Evolutionary conservation across 2,329 filamentous ascomycete genomes (phyloP).

Genomic region (Colletotrichum salicis): DNA sequence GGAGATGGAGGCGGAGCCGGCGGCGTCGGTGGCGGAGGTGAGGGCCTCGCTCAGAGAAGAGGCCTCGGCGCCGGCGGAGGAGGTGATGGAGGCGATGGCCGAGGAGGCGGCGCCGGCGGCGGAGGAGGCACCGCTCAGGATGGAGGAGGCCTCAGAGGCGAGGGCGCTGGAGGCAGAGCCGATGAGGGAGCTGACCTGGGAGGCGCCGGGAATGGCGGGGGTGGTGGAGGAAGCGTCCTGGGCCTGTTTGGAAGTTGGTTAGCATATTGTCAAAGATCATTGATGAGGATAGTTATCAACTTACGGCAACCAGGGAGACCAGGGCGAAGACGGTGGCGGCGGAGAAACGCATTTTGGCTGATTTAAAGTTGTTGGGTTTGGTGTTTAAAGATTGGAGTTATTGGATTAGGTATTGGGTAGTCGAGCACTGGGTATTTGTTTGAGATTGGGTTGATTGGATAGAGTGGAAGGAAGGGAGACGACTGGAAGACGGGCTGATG

Average conservation of each 20-base stretch:
- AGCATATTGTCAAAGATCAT: not conserved
- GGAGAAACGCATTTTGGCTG: constrained; percentile 54
- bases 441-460: constrained; percentile 14
- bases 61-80: constrained; percentile 24
- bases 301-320: constrained; percentile 45
- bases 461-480: not conserved
- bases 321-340: constrained; percentile 50
- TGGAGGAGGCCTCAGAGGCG: constrained; percentile 17
- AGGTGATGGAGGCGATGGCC: constrained; percentile 36
- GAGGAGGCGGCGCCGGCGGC: constrained; percentile 40
- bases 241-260: constrained; percentile 3
- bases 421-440: not conserved
- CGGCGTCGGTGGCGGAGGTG: constrained; percentile 36
- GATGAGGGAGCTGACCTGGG: constrained; percentile 25
- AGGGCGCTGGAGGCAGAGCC: not conserved
- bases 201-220: constrained; percentile 34
- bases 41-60: constrained; percentile 43
- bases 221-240: constrained; percentile 37
- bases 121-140: constrained; percentile 38
- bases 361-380: not conserved
- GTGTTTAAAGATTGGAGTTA: constrained; percentile 4
- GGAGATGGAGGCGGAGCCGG: constrained; percentile 28
- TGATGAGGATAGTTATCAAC: constrained; percentile 10
- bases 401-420: not conserved
- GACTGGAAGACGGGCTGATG: not conserved